Percentiles rank a stretch among this genome's conserved stretches.
These are phyloP conservation scores for Curvularia verruculosa DNA, from an alignment of 2,329 filamentous ascomycete genomes.

Conservation along the genomic window DNA sequence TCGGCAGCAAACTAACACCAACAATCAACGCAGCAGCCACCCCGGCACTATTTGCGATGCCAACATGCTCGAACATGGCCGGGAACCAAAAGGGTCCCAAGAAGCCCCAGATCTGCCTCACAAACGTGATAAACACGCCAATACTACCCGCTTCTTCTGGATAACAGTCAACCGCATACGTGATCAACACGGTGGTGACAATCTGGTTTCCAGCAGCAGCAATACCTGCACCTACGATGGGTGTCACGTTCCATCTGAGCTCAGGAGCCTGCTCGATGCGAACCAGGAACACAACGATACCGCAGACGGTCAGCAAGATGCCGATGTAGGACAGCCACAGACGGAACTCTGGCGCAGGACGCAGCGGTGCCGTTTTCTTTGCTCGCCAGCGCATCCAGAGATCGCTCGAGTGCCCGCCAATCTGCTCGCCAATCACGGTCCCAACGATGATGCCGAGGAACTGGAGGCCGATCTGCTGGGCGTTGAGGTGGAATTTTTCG, in stretches of 20 bases:
- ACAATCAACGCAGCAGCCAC: slow-evolving; percentile 45
- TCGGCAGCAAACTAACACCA: slow-evolving; percentile 32
- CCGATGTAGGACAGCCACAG: slow-evolving; percentile 65
- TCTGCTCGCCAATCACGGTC: slow-evolving; percentile 63
- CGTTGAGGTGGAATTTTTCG: slow-evolving; percentile 62
- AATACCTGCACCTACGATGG: slow-evolving; percentile 60
- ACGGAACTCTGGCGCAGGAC: slow-evolving; percentile 61
- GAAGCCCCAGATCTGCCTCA: slow-evolving; percentile 57
- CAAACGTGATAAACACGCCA: slow-evolving; percentile 64
- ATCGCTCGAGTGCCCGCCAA: slow-evolving; percentile 62
- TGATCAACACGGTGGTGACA: slow-evolving; percentile 65
- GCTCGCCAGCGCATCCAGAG: slow-evolving; percentile 57
- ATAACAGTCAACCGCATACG: slow-evolving; percentile 66
- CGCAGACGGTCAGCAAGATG: slow-evolving; percentile 57
- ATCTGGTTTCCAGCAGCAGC: slow-evolving; percentile 64
- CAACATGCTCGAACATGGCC: slow-evolving; percentile 48
- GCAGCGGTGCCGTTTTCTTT: slow-evolving; percentile 39
- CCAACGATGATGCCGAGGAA: slow-evolving; percentile 64
- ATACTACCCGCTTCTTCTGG: slow-evolving; percentile 59
- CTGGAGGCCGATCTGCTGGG: slow-evolving; percentile 64
- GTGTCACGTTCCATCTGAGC: slow-evolving; percentile 62
- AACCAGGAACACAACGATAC: slow-evolving; percentile 62
- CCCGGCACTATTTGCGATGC: slow-evolving; percentile 46
- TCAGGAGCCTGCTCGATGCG: slow-evolving; percentile 54
- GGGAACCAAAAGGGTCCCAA: slow-evolving; percentile 53